Conservation (phyloP, 768 basidiomycete genomes). For the Podaxis carcinomalis region DNA sequence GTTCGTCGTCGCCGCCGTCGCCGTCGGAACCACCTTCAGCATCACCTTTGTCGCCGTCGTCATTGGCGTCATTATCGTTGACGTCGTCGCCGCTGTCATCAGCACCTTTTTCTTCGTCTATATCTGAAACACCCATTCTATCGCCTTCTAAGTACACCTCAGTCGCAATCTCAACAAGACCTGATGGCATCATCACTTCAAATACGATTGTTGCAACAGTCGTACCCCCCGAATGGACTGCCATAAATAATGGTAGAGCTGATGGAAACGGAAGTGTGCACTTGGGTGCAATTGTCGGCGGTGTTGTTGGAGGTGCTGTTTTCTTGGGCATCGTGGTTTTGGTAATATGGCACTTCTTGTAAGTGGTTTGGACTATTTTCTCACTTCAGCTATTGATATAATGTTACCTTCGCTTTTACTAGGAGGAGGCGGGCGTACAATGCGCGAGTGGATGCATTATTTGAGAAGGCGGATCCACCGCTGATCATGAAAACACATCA, state of each 20-base stretch:
- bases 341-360: slow-evolving; percentile 11
- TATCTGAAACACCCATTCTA: neutral
- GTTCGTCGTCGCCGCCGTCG: neutral
- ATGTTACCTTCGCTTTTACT: neutral
- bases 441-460: neutral
- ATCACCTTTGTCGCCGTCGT: neutral
- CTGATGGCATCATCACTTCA: neutral
- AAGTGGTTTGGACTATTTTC: neutral
- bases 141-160: neutral
- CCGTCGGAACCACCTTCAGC: neutral
- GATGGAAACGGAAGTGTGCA: neutral
- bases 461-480: neutral
- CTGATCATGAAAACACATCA: neutral
- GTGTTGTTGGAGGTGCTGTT: slow-evolving; percentile 8
- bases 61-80: neutral
- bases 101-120: neutral
- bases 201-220: neutral
- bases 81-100: neutral
- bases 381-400: neutral
- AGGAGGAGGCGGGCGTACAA: neutral
- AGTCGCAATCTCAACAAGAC: neutral
- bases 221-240: neutral
- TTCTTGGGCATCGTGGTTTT: neutral
- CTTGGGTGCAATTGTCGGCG: slow-evolving; percentile 8
- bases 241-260: neutral